Evolutionary conservation across 495 filamentous ascomycete genomes (phyloP).

Genomic region (Neurospora pannonica): DNA sequence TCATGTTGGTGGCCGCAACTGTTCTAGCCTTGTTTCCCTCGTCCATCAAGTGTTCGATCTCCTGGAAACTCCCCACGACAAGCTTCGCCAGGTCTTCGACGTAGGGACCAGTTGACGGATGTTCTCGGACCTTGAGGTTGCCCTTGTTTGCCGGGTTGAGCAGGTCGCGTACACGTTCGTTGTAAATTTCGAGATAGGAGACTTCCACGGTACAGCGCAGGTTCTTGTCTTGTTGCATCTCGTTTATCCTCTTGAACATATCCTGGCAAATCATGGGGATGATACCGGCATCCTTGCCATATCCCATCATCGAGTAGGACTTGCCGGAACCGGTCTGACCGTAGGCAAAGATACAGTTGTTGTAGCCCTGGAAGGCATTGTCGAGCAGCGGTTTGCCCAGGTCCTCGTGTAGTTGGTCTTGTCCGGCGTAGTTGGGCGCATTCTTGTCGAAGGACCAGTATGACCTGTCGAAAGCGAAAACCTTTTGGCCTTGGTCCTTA

Average conservation of each 20-base stretch:
- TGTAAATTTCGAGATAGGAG: slow-evolving; percentile 99
- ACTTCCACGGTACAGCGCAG: slow-evolving; percentile 90
- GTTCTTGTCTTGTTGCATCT: slow-evolving; percentile 66
- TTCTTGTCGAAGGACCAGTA: slow-evolving; percentile 95
- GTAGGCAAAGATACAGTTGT: slow-evolving; percentile 99
- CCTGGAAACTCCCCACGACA: slow-evolving; percentile 90
- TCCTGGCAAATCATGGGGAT: slow-evolving; percentile 97
- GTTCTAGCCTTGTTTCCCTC: slow-evolving; percentile 98
- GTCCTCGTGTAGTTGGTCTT: slow-evolving; percentile 80
- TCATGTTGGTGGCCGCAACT: slow-evolving; percentile 99
- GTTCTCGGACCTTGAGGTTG: slow-evolving; percentile 92
- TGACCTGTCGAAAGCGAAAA: slow-evolving; percentile 90
- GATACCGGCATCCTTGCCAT: slow-evolving; percentile 90
- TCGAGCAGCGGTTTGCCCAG: slow-evolving; percentile 86
- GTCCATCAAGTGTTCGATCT: slow-evolving; percentile 97
- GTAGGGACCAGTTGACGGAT: slow-evolving; percentile 94
- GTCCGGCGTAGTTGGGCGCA: slow-evolving; percentile 77
- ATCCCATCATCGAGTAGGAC: slow-evolving; percentile 99
- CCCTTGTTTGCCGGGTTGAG: slow-evolving; percentile 95
- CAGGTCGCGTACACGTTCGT: slow-evolving; percentile 93
- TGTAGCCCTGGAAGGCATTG: slow-evolving; percentile 98
- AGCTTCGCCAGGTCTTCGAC: slow-evolving; percentile 96
- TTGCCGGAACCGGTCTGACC: slow-evolving; percentile 98
- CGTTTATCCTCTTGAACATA: slow-evolving; percentile 83
- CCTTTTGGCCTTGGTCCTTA: slow-evolving; percentile 65